These are phyloP conservation scores for Thalassiosira sp. DNA, from an alignment of 352 stramenopile genomes.

Conservation along the genomic window DNA sequence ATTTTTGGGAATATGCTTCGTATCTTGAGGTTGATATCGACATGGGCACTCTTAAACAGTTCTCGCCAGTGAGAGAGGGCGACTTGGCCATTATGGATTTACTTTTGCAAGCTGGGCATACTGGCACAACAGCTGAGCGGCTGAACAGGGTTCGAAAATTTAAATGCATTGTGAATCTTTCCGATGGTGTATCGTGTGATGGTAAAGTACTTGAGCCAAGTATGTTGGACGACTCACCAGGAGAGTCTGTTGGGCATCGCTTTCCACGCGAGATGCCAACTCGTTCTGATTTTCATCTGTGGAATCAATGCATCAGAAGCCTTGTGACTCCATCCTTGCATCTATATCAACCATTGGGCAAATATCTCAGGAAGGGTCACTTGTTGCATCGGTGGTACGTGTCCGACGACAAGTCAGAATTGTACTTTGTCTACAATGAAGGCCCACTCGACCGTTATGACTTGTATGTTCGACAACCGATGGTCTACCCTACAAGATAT, in stretches of 20 bases:
- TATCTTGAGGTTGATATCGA: background rate
- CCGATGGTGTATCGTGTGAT: background rate
- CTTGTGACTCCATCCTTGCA: background rate
- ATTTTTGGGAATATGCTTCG: slow-evolving; percentile 8
- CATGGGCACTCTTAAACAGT: background rate
- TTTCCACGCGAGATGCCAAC: slow-evolving; percentile 7
- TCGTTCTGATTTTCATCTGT: background rate
- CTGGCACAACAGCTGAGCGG: background rate
- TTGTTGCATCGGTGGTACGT: background rate
- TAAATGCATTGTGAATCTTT: slow-evolving; percentile 1
- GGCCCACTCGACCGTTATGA: no score
- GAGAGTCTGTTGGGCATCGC: background rate
- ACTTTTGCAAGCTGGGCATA: background rate
- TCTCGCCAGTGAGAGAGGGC: background rate
- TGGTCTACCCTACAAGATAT: background rate
- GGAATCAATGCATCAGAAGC: no score
- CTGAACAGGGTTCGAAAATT: slow-evolving; percentile 16
- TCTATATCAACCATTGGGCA: background rate
- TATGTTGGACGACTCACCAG: background rate
- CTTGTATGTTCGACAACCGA: no score
- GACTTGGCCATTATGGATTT: background rate
- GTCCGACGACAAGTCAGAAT: background rate
- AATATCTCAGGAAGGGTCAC: background rate
- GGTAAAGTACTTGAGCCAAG: no score
- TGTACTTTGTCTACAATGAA: background rate